Evolutionary conservation across 2,329 filamentous ascomycete species (phyloP).

Genomic region (Aspergillus ibericus): DNA sequence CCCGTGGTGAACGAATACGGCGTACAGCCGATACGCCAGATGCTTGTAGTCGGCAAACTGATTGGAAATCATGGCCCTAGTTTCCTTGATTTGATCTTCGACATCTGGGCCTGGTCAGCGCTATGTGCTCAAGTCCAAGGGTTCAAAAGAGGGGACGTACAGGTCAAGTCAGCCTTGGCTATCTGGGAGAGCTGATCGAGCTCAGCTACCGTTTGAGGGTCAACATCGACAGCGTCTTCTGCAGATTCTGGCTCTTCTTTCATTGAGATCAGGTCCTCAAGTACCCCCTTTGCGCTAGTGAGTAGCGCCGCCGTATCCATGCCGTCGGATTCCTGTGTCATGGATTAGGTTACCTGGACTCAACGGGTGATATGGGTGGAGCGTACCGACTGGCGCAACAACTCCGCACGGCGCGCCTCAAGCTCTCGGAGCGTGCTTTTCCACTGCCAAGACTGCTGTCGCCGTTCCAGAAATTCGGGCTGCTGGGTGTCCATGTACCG

Average conservation of each 20-base stretch:
- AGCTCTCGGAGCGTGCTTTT: conserved; percentile 63
- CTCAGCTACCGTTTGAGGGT: conserved; percentile 40
- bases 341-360: conserved; percentile 9
- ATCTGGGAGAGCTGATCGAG: conserved; percentile 49
- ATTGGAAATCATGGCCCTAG: conserved; percentile 51
- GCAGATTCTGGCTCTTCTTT: conserved; percentile 32
- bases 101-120: conserved; percentile 26
- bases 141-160: conserved; percentile 26
- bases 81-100: conserved; percentile 50
- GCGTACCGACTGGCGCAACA: conserved; percentile 40
- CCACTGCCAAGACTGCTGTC: conserved; percentile 72
- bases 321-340: conserved; percentile 22
- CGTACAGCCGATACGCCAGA: conserved; percentile 78
- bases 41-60: conserved; percentile 65
- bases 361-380: background rate
- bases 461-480: conserved; percentile 61
- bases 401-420: conserved; percentile 47
- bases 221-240: conserved; percentile 46
- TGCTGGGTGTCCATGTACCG: conserved; percentile 71
- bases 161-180: conserved; percentile 49
- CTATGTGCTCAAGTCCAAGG: background rate
- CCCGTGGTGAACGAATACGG: conserved; percentile 85
- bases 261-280: conserved; percentile 44
- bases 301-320: conserved; percentile 34
- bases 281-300: conserved; percentile 40